Percentiles rank a stretch among this genome's conserved stretches.
Evolutionary conservation across 208 protist genomes (phyloP).

Genomic region (Trypanosoma vivax): DNA sequence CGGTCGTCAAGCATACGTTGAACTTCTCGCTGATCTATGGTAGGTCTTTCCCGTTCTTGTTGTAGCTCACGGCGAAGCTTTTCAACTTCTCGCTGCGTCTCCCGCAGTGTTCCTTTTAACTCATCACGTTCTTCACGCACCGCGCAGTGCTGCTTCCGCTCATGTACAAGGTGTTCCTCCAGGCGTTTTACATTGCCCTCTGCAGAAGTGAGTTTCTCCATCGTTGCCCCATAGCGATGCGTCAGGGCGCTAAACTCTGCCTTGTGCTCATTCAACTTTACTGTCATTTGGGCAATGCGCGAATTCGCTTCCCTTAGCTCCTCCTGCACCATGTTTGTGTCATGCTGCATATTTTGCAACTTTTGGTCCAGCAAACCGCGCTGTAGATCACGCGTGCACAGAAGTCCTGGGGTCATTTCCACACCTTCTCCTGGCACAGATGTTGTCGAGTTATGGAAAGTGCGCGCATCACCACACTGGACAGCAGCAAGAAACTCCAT

Average conservation of each 20-base stretch:
- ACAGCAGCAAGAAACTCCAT: neutral
- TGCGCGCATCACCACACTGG: neutral
- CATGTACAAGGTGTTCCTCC: constrained; percentile 60
- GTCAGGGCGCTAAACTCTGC: constrained; percentile 51
- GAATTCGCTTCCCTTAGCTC: constrained; percentile 37
- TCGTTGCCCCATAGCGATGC: constrained; percentile 42
- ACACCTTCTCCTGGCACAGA: neutral
- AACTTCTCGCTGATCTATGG: constrained; percentile 51
- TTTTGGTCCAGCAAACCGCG: constrained; percentile 55
- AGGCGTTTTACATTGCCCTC: constrained; percentile 39
- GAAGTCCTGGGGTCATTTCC: constrained; percentile 1
- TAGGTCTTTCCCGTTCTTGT: constrained; percentile 33
- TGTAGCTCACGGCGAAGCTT: constrained; percentile 33
- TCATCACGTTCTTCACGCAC: constrained; percentile 42
- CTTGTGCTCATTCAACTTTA: constrained; percentile 56
- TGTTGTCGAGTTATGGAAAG: neutral
- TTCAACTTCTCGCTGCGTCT: constrained; percentile 30
- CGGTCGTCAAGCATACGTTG: constrained; percentile 58
- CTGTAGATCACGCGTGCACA: constrained; percentile 44
- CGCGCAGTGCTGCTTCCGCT: constrained; percentile 23
- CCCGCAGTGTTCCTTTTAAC: constrained; percentile 23
- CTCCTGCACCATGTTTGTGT: constrained; percentile 36
- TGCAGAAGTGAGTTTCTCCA: constrained; percentile 52
- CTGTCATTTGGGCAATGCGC: constrained; percentile 28
- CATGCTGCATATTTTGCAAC: constrained; percentile 39